A percentile compares a stretch with the other conserved stretches of the same genome.
Evolutionary conservation across 31 red algal species (phyloP).

Genomic region (Bonnemaisonia californica): DNA sequence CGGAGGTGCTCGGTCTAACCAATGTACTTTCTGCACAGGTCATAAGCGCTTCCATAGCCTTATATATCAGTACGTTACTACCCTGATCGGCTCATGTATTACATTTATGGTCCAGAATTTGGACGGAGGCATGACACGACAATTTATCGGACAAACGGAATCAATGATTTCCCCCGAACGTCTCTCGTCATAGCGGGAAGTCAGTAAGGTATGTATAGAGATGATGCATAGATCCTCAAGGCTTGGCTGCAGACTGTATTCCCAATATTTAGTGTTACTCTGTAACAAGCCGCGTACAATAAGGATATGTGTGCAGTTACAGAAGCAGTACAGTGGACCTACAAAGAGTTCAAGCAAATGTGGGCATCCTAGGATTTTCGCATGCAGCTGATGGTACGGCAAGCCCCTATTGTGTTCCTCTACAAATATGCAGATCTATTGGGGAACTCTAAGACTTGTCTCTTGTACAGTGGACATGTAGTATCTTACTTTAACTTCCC

Average conservation of each 20-base stretch:
- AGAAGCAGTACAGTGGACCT: background rate
- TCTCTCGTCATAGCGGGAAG: background rate
- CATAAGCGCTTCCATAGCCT: conserved; percentile 3
- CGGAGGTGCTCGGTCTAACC: background rate
- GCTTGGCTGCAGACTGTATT: background rate
- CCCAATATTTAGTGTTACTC: background rate
- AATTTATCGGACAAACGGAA: no score
- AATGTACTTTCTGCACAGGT: background rate
- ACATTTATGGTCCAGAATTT: no score
- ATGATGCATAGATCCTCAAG: background rate
- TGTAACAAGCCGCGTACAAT: background rate
- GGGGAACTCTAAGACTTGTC: background rate
- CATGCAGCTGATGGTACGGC: background rate
- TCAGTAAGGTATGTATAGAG: background rate
- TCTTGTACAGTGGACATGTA: background rate
- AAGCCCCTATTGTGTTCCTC: background rate
- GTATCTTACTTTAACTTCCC: background rate
- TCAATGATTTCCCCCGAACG: no score
- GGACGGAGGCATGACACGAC: no score
- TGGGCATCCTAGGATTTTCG: background rate
- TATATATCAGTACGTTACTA: background rate
- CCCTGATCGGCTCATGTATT: background rate
- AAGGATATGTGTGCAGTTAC: no score
- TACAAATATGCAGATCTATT: background rate
- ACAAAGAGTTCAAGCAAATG: conserved; percentile 5